These are phyloP conservation scores for Penicillium sp. DNA, from an alignment of 2,329 filamentous ascomycete genomes.

Conservation along the genomic window DNA sequence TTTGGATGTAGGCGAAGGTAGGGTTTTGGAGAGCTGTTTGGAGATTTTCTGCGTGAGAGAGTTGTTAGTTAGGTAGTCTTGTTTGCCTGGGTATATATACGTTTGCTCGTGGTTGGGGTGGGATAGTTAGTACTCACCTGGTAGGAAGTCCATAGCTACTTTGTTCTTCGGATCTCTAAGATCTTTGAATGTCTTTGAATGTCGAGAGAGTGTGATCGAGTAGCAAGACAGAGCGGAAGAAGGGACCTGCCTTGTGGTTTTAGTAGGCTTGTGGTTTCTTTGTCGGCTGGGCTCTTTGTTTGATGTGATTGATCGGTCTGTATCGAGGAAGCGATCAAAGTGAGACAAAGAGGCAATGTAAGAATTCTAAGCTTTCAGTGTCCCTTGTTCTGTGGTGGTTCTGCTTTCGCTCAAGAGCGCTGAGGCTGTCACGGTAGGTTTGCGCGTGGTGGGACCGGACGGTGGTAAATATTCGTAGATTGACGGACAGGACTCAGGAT, in stretches of 20 bases:
- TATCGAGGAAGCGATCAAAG: background rate
- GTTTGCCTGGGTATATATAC: background rate
- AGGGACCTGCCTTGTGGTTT: background rate
- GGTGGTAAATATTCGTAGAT: background rate
- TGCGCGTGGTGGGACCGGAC: background rate
- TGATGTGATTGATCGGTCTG: background rate
- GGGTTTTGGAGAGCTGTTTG: conserved; percentile 21
- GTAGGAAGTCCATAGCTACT: conserved; percentile 20
- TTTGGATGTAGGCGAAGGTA: conserved; percentile 18
- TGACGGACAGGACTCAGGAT: background rate
- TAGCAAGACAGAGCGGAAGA: background rate
- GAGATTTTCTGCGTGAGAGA: conserved; percentile 19
- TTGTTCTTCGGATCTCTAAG: background rate
- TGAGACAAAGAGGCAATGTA: background rate
- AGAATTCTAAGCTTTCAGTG: background rate
- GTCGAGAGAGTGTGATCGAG: background rate
- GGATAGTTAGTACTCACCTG: conserved; percentile 11
- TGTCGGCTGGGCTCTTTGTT: background rate
- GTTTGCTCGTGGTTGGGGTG: background rate
- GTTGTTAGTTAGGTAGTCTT: background rate
- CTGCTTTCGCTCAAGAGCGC: background rate
- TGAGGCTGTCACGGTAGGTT: background rate
- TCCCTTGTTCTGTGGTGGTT: background rate
- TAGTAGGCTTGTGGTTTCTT: conserved; percentile 1
- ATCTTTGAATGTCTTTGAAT: background rate